Evolutionary conservation across 345 rosid genomes (phyloP).

Genomic region (Sonneratia caseolaris): DNA sequence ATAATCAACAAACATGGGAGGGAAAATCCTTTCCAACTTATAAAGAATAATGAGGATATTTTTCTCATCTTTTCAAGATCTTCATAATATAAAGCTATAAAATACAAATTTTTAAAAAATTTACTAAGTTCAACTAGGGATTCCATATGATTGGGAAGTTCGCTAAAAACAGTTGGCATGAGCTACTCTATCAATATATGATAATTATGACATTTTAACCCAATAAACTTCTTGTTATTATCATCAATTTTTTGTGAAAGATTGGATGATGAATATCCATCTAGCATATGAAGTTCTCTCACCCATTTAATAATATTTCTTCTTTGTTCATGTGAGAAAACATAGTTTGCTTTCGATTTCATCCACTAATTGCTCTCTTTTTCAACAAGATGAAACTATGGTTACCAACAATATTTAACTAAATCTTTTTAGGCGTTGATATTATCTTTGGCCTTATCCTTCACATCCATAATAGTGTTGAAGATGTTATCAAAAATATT

Average conservation of each 20-base stretch:
- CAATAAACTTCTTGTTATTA: too few relatives aligned
- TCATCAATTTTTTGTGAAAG: too few relatives aligned
- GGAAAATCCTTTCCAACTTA: not conserved
- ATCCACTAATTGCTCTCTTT: not conserved
- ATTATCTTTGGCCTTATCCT: not conserved
- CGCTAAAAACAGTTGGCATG: not conserved
- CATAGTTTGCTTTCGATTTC: not conserved
- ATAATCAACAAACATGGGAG: not conserved
- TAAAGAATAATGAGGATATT: not conserved
- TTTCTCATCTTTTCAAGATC: not conserved
- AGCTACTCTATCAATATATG: too few relatives aligned
- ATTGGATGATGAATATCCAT: too few relatives aligned
- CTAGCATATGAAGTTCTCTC: not conserved
- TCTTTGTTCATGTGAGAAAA: not conserved
- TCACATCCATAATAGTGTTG: not conserved
- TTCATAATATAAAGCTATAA: too few relatives aligned
- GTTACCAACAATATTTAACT: not conserved
- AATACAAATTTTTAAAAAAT: not conserved
- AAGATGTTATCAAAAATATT: not conserved
- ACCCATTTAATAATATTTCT: not conserved
- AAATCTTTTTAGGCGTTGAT: not conserved
- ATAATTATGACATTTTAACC: too few relatives aligned
- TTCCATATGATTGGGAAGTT: not conserved
- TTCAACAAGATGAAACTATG: not conserved
- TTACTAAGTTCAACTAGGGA: not conserved